phyloP scores from a whole-genome alignment of 1,284 basidiomycete genomes.

The Ustilago vetiveriae region DNA sequence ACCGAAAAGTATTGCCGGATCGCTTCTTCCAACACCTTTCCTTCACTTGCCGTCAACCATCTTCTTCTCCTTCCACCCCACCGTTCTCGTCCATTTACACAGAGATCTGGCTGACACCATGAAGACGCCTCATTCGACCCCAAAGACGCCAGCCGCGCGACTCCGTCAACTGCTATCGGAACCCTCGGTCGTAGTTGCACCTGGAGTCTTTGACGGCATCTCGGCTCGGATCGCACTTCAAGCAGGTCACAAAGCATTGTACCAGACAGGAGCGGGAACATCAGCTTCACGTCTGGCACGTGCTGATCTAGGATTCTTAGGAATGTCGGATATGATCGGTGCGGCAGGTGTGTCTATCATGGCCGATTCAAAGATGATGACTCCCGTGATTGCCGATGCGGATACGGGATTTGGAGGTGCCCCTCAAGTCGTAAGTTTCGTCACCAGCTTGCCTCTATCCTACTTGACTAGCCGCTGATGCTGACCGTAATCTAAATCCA shows the following conservation, averaged over 20 bases:
- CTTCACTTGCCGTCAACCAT: too few relatives aligned
- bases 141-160: constrained; percentile 24
- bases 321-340: constrained; percentile 73
- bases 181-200: constrained; percentile 26
- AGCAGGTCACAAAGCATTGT: constrained; percentile 74
- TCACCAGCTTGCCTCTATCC: neutral
- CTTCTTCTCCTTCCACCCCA: neutral
- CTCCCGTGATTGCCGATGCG: constrained; percentile 77
- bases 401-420: constrained; percentile 84
- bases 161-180: constrained; percentile 22
- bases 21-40: neutral
- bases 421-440: constrained; percentile 73
- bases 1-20: constrained; percentile 9
- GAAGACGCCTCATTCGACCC: too few relatives aligned
- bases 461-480: too few relatives aligned
- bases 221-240: constrained; percentile 80
- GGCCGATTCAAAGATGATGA: constrained; percentile 18
- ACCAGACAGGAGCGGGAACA: constrained; percentile 80
- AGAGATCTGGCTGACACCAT: too few relatives aligned
- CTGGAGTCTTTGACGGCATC: constrained; percentile 81
- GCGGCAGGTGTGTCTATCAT: constrained; percentile 34
- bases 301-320: constrained; percentile 81
- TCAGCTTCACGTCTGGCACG: constrained; percentile 79
- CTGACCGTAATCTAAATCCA: too few relatives aligned
- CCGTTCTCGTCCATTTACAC: too few relatives aligned